Evolutionary conservation across 768 basidiomycete species (phyloP), one percentile per base, ranked within the genome.

Genomic region (Trametes coccinea): DNA sequence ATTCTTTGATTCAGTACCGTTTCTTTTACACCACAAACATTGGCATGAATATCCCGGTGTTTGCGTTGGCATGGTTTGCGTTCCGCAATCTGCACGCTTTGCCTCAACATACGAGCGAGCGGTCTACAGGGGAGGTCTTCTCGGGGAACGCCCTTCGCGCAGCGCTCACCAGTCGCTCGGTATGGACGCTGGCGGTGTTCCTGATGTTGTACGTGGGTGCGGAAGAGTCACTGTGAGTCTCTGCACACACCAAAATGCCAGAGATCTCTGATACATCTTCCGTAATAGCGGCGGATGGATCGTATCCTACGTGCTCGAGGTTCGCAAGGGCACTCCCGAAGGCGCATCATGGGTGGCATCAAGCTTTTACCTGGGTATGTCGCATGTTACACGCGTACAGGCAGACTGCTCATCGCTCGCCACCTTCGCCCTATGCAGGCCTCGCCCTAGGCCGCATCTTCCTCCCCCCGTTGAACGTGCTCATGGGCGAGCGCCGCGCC

Each of bases 291-390:
- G 69, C 30, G 72, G 72, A 1, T 73, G 71, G 72, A 73, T 71
- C 39, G 70, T 73, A 2, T 67, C 72, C 0, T 73, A 68, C 53
- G 59, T 71, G 17, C 62, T 71, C 22, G 63, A 69, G 29, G 72
- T 70, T 27, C 66, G 71, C 47, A 63, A 71, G 14, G 71, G 71
- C 49, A 67, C 59, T 31, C 68, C 70, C 1, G 67, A 70, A 41
- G 65, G 71, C 10, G 71, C 72, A 5, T 71, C 71, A 3, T 73
- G 71, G 68, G 71, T 70, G 4, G 69, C 72, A 9, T 70, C 68
- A 4, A 64, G 63, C 14, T 71, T 73, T 60, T 73, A 70, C 53
- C 66, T 69, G 34, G 68, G 68, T 69, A 29, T 29, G 66, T 51
- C 22, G 39, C n/a, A 9, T 40, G 9, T 31, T 13, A 30, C 30